Evolutionary conservation across 441 rosid species (phyloP).

Genomic region (Biscutella auriculata): DNA sequence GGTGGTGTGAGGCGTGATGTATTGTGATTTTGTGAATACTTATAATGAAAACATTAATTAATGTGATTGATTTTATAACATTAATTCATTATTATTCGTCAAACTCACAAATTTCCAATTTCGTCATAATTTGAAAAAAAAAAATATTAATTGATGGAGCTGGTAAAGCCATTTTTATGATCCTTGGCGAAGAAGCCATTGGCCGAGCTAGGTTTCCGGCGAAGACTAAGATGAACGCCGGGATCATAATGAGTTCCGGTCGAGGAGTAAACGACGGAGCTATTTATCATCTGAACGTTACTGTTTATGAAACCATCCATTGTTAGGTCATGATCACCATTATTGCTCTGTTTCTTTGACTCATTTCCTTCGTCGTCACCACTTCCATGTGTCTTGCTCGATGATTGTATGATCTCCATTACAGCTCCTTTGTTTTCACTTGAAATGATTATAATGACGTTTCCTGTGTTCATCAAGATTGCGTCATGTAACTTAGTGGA

Average conservation of each 20-base stretch:
- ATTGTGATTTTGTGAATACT: too few species aligned
- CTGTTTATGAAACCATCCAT: constrained; percentile 46
- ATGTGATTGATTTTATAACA: too few species aligned
- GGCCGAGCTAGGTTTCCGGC: constrained; percentile 29
- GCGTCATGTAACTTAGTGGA: constrained; percentile 33
- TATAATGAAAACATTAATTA: constrained; percentile 5
- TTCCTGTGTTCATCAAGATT: constrained; percentile 17
- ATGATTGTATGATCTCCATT: constrained; percentile 45
- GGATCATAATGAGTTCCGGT: constrained; percentile 55
- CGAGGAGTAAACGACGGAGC: constrained; percentile 52
- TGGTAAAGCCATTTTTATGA: constrained; percentile 27
- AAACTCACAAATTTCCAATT: too few species aligned
- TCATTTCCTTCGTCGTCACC: too few species aligned
- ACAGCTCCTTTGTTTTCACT: constrained; percentile 81
- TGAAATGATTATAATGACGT: constrained; percentile 53
- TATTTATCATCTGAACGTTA: constrained; percentile 70
- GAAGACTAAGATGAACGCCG: constrained; percentile 53
- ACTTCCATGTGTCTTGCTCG: constrained; percentile 18
- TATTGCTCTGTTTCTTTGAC: constrained; percentile 9
- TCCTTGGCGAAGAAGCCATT: constrained; percentile 30
- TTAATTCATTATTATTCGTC: too few species aligned
- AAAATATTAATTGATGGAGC: constrained; percentile 24
- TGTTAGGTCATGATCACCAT: too few species aligned
- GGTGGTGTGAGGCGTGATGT: constrained; percentile 17
- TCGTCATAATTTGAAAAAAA: too few species aligned